A percentile compares a stretch with the other conserved stretches of the same genome.
Evolutionary conservation across 2,329 filamentous ascomycete species (phyloP).

Genomic region (Aspergillus sp.): DNA sequence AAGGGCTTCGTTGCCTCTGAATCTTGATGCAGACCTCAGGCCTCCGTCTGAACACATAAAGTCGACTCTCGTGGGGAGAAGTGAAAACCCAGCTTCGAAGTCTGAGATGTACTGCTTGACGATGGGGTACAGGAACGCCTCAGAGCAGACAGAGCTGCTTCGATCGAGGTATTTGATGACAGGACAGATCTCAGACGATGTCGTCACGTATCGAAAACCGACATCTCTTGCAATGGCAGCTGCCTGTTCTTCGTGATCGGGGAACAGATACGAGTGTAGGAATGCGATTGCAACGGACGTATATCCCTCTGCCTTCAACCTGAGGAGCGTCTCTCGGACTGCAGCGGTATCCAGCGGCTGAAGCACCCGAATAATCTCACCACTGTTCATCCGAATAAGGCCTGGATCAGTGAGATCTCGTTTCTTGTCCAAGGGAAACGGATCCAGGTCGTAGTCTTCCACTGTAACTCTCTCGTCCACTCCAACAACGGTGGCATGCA

Average conservation of each 20-base stretch:
- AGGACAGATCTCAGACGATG: constrained; percentile 76
- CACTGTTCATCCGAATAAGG: constrained; percentile 53
- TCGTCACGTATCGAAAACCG: constrained; percentile 70
- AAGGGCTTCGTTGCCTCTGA: constrained; percentile 75
- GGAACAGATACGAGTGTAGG: constrained; percentile 87
- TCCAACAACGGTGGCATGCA: constrained; percentile 25
- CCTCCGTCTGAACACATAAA: constrained; percentile 59
- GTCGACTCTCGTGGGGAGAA: neutral
- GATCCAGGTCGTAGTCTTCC: constrained; percentile 21
- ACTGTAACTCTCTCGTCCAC: constrained; percentile 47
- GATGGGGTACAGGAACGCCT: neutral
- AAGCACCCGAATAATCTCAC: constrained; percentile 67
- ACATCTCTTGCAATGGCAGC: constrained; percentile 72
- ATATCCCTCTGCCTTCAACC: constrained; percentile 68
- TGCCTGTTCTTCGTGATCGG: constrained; percentile 73
- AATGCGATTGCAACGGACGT: constrained; percentile 81
- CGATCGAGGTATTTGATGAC: constrained; percentile 77
- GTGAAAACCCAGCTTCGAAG: neutral
- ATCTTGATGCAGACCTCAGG: constrained; percentile 44
- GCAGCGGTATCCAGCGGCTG: constrained; percentile 57
- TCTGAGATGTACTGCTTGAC: neutral
- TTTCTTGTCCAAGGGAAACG: constrained; percentile 5
- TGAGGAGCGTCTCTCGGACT: constrained; percentile 59
- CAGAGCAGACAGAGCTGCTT: constrained; percentile 57
- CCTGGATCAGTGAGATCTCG: constrained; percentile 55